Evolutionary conservation across 2,329 filamentous ascomycete genomes (phyloP).

Genomic region (Arthroderma uncinatum): DNA sequence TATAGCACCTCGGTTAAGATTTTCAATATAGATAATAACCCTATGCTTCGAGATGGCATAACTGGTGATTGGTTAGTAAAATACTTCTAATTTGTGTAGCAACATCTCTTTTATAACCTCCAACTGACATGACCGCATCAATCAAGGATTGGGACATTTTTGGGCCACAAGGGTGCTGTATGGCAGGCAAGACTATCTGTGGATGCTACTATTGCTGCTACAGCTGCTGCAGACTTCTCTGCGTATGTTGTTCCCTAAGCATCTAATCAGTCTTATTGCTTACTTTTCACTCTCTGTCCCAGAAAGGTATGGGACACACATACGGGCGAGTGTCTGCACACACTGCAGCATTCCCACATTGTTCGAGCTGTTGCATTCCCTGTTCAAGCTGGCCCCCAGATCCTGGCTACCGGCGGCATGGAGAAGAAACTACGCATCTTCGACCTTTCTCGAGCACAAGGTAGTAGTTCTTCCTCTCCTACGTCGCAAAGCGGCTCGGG

Average conservation of each 20-base stretch:
- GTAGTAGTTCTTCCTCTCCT: slow-evolving; percentile 30
- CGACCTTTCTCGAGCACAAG: slow-evolving; percentile 56
- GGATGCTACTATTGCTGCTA: slow-evolving; percentile 78
- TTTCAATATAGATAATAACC: slow-evolving; percentile 66
- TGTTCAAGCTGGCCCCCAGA: slow-evolving; percentile 61
- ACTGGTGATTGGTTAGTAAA: slow-evolving; percentile 73
- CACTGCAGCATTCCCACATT: slow-evolving; percentile 86
- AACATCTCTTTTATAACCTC: not conserved
- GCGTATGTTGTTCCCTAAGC: slow-evolving; percentile 48
- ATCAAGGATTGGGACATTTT: slow-evolving; percentile 79
- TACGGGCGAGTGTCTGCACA: slow-evolving; percentile 77
- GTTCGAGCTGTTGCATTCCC: slow-evolving; percentile 88
- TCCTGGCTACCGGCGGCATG: slow-evolving; percentile 84
- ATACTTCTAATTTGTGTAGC: not conserved
- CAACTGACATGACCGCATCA: slow-evolving; percentile 6
- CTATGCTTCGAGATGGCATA: slow-evolving; percentile 91
- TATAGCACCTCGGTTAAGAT: not conserved
- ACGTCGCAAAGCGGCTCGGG: slow-evolving; percentile 27
- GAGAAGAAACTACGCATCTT: slow-evolving; percentile 96
- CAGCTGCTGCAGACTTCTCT: slow-evolving; percentile 90
- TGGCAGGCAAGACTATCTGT: slow-evolving; percentile 90
- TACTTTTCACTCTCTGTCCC: slow-evolving; percentile 20
- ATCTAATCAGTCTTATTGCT: slow-evolving; percentile 4
- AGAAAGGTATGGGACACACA: slow-evolving; percentile 97
- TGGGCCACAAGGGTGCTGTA: slow-evolving; percentile 95